These are phyloP conservation scores for Blumeria hordei DNA, from an alignment of 2,329 filamentous ascomycete genomes.

Conservation along the genomic window DNA sequence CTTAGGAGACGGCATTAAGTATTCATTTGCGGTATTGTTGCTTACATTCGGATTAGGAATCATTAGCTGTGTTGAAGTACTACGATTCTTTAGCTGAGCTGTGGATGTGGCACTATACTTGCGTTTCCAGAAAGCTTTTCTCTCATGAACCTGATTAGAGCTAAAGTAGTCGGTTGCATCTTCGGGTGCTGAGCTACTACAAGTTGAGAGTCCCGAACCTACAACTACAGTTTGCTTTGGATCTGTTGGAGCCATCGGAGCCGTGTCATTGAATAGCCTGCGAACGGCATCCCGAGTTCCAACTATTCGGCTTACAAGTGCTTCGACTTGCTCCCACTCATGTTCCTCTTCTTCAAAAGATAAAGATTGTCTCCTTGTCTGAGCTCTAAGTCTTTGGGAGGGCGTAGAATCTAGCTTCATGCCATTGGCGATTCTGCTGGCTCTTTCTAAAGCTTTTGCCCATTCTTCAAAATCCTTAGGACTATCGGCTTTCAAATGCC, in stretches of 20 bases:
- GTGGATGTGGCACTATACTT: conserved; percentile 32
- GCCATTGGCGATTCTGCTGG: conserved; percentile 40
- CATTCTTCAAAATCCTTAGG: conserved; percentile 70
- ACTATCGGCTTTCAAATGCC: conserved; percentile 72
- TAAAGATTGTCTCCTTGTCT: conserved; percentile 5
- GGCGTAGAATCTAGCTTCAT: conserved; percentile 18
- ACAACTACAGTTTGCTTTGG: conserved; percentile 6
- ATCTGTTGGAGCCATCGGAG: conserved; percentile 19
- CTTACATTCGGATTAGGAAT: conserved; percentile 9
- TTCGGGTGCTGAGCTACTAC: conserved; percentile 15
- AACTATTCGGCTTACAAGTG: conserved; percentile 62
- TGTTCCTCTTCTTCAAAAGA: conserved; percentile 34
- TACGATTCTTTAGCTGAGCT: conserved; percentile 9
- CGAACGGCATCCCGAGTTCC: conserved; percentile 75
- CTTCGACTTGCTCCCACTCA: conserved; percentile 74
- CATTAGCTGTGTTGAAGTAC: conserved; percentile 8
- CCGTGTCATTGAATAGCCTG: conserved; percentile 64
- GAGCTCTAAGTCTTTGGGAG: conserved; percentile 11
- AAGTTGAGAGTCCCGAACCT: conserved; percentile 17
- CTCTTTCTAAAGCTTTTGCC: conserved; percentile 65
- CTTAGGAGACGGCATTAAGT: conserved; percentile 2
- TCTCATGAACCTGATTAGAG: conserved; percentile 23
- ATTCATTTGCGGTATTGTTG: conserved; percentile 6
- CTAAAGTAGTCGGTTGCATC: conserved; percentile 34
- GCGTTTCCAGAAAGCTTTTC: conserved; percentile 72